Evolutionary conservation across 2,329 filamentous ascomycete genomes (phyloP), one percentile per base, ranked within the genome.

Genomic region (Sarocladiaceae sp.): DNA sequence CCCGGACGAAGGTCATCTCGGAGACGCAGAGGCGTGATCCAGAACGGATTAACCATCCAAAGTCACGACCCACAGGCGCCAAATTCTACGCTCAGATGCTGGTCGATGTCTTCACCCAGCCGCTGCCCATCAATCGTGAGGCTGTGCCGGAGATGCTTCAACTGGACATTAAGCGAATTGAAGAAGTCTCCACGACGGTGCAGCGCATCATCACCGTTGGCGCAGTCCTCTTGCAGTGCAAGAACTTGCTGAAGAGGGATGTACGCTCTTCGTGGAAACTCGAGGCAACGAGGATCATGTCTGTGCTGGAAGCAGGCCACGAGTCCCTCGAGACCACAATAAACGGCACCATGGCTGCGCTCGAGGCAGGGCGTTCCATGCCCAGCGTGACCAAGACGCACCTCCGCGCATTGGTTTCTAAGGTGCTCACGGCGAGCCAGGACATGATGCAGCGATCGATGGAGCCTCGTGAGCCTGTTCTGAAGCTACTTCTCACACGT

Each of bases 221-320:
- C 1, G 83, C 85, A 0, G 83, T 91, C 39, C 68, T 90, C 21
- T 67, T 91, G 12, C 88, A 88, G 43, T 84, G 83, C 61, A 93
- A 93, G 68, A 91, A 89, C 53, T 70, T 91, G 6, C 74, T 93
- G 24, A 90, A 89, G 64, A 80, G 87, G 13, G 86, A 91, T 56
- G 84, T 88, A 3, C 80, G 87, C 34, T 76, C 77, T 11, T 80
- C 83, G 16, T 93, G 87, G 87, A 87, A 83, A 61, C 77, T 72
- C 19, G 83, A 90, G 62, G 83, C 85, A 0, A 68, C 71, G 3
- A 79, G 85, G n/a, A 78, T 90, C 51, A 78, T 84, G 68, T 66
- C 76, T 1, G 76, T 87, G 1, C 73, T 90, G 10, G 82, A 84
- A 50, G 75, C 70, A 12, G 65, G 72, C 26, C 61, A 72, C 33